These are phyloP conservation scores for Phytophthora citrophthora DNA, from an alignment of 352 stramenopile genomes.

Conservation along the genomic window DNA sequence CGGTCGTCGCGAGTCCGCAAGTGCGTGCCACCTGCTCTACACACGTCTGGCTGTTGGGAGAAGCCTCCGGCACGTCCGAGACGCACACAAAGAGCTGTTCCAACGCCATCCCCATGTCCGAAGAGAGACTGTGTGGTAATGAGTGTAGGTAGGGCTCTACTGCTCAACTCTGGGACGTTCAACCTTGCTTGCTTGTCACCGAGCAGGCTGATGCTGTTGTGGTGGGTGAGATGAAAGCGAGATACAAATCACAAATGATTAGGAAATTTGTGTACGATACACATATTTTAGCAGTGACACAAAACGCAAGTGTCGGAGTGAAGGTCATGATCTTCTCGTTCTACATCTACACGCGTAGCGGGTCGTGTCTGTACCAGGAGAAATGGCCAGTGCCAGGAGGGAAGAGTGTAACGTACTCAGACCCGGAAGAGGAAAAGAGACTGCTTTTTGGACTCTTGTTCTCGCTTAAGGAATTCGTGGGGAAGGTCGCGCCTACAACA, in stretches of 20 bases:
- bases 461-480: conserved; percentile 91
- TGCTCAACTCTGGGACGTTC: conserved; percentile 9
- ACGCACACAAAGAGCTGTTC: conserved; percentile 44
- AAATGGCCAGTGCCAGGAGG: conserved; percentile 81
- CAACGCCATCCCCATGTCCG: conserved; percentile 44
- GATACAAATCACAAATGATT: conserved; percentile 19
- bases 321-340: conserved; percentile 91
- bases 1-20: conserved; percentile 27
- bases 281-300: neutral
- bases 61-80: conserved; percentile 14
- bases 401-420: conserved; percentile 76
- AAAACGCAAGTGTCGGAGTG: neutral
- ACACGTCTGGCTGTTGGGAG: conserved; percentile 24
- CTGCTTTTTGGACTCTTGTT: conserved; percentile 93
- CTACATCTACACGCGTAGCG: conserved; percentile 92
- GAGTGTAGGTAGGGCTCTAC: neutral
- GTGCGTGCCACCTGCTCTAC: conserved; percentile 34
- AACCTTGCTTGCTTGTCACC: conserved; percentile 32
- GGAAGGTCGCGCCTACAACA: conserved; percentile 71
- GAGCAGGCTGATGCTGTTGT: conserved; percentile 13
- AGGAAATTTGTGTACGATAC: neutral
- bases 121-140: neutral
- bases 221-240: conserved; percentile 20
- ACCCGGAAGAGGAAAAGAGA: conserved; percentile 91
- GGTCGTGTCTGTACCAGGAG: conserved; percentile 91